phyloP scores from a whole-genome alignment of 192 early-diverging fungal species.

The Anaeromyces robustus region DNA sequence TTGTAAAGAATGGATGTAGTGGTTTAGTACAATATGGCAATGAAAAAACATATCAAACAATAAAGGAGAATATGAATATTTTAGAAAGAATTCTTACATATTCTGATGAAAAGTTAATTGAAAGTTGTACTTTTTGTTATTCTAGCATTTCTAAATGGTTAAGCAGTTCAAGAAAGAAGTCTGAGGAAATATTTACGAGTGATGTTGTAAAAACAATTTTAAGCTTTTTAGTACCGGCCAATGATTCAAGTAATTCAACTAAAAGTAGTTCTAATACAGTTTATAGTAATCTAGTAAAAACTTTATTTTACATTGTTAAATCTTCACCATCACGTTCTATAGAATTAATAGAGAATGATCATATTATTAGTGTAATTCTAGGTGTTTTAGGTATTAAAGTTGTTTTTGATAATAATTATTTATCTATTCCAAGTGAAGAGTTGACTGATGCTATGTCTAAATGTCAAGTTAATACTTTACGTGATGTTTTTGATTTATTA shows the following conservation, averaged over 20 bases:
- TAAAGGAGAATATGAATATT: conserved; percentile 49
- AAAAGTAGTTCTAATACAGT: not conserved
- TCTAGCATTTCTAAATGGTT: conserved; percentile 47
- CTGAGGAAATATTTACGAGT: conserved; percentile 19
- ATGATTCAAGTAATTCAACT: not conserved
- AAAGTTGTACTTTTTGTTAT: conserved; percentile 47
- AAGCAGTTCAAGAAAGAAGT: conserved; percentile 22
- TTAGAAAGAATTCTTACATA: conserved; percentile 53
- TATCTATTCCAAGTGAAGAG: not conserved
- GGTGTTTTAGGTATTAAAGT: not conserved
- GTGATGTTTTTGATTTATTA: not conserved
- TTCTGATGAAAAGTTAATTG: conserved; percentile 56
- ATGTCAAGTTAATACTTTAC: not conserved
- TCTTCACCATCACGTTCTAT: conserved; percentile 20
- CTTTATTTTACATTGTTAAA: conserved; percentile 24
- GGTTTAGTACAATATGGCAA: conserved; percentile 12
- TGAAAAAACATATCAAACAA: conserved; percentile 8
- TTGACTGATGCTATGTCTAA: conserved; percentile 1
- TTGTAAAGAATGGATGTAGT: conserved; percentile 50
- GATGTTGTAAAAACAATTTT: not conserved
- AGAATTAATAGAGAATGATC: conserved; percentile 1
- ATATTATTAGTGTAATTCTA: conserved; percentile 6
- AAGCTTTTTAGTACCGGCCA: not conserved
- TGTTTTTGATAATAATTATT: not conserved
- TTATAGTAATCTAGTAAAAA: conserved; percentile 18